These are phyloP conservation scores for Phytophthora pisi DNA, from an alignment of 352 stramenopile species.

Conservation along the genomic window DNA sequence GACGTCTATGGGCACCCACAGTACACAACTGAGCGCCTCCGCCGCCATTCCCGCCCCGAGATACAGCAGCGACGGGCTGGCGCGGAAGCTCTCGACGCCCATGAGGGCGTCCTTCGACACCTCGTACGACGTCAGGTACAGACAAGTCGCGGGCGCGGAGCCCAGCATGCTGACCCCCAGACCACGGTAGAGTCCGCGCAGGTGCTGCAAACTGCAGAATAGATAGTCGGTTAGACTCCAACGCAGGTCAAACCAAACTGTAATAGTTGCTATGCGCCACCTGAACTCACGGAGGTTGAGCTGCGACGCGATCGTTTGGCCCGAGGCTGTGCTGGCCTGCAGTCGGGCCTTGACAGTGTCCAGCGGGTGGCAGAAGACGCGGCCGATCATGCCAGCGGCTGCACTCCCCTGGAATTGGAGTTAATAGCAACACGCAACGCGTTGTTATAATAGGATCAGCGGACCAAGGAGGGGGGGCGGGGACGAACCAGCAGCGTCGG, in stretches of 20 bases:
- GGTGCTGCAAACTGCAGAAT: constrained; percentile 40
- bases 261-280: constrained; percentile 17
- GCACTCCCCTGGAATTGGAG: constrained; percentile 63
- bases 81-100: constrained; percentile 44
- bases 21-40: constrained; percentile 90
- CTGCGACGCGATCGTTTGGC: constrained; percentile 50
- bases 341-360: constrained; percentile 92
- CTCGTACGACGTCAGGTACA: constrained; percentile 98
- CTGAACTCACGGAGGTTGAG: constrained; percentile 52
- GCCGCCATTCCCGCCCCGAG: constrained; percentile 75
- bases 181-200: constrained; percentile 94
- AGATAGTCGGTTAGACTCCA: no score
- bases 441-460: neutral
- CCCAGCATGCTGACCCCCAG: constrained; percentile 95
- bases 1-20: constrained; percentile 99
- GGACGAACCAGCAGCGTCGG: constrained; percentile 60
- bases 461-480: neutral
- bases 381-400: constrained; percentile 80
- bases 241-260: no score
- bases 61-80: constrained; percentile 67
- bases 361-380: constrained; percentile 91
- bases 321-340: constrained; percentile 51
- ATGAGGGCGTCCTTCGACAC: constrained; percentile 72
- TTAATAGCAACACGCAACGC: neutral
- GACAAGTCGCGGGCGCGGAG: constrained; percentile 94